phyloP scores from a whole-genome alignment of 2,329 filamentous ascomycete genomes.

The Ramularia collo-cygni region DNA sequence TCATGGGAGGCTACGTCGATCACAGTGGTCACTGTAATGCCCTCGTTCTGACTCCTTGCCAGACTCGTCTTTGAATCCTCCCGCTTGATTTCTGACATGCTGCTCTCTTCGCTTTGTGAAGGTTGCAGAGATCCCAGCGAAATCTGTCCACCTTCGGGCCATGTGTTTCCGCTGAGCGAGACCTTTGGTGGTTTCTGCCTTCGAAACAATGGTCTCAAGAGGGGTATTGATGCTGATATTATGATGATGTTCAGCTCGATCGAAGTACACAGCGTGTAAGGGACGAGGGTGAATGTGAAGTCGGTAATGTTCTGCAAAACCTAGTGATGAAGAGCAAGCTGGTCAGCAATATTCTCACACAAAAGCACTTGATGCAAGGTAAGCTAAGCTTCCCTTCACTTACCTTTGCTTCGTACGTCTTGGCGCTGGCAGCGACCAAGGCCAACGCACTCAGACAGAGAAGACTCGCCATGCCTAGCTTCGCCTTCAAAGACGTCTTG shows the following conservation, averaged over 20 bases:
- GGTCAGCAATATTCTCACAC: too few species aligned
- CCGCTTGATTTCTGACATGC: slow-evolving; percentile 10
- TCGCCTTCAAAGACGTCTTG: slow-evolving; percentile 19
- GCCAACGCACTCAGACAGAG: slow-evolving; percentile 26
- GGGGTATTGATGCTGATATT: slow-evolving; percentile 25
- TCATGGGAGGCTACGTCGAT: slow-evolving; percentile 12
- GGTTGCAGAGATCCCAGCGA: slow-evolving; percentile 3
- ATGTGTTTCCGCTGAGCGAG: slow-evolving; percentile 2
- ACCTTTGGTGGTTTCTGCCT: slow-evolving; percentile 1
- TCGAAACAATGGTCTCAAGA: slow-evolving; percentile 23
- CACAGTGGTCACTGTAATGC: slow-evolving; percentile 14
- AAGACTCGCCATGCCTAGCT: slow-evolving; percentile 20
- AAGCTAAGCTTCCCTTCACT: too few species aligned
- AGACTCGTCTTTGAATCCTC: slow-evolving; percentile 7
- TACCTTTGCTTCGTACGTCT: slow-evolving; percentile 28
- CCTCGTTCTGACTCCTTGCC: slow-evolving; percentile 6
- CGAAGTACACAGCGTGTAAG: slow-evolving; percentile 24
- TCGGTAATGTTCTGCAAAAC: slow-evolving; percentile 22
- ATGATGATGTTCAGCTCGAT: slow-evolving; percentile 32
- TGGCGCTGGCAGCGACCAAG: slow-evolving; percentile 26
- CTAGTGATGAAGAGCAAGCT: slow-evolving; percentile 5
- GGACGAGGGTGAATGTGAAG: slow-evolving; percentile 24
- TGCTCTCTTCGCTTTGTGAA: slow-evolving; percentile 9
- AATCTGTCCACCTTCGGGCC: slow-evolving; percentile 2
- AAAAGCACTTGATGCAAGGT: too few species aligned